These are phyloP conservation scores for Nannochloris sp. DNA, from an alignment of 139 green algal genomes.

Conservation along the genomic window DNA sequence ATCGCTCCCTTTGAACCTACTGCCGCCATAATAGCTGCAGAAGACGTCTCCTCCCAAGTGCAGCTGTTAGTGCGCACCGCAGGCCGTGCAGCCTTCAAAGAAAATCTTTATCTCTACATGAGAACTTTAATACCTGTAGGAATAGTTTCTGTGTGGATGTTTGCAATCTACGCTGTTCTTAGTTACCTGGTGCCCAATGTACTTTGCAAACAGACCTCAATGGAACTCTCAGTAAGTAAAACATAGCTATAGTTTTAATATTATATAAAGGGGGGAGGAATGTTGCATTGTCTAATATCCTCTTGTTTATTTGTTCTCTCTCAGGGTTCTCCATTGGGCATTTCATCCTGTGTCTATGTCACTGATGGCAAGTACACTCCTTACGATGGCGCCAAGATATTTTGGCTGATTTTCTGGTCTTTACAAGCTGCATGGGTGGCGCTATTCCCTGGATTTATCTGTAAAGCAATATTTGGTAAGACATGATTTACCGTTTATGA, in stretches of 20 bases:
- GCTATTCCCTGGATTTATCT: neutral
- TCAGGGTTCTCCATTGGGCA: constrained; percentile 4
- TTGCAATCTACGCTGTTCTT: neutral
- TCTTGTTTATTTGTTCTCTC: neutral
- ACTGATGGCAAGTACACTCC: neutral
- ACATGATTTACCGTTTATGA: neutral
- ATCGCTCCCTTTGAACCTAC: no score
- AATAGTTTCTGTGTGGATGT: constrained; percentile 3
- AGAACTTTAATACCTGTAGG: neutral
- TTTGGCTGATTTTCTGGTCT: constrained; percentile 15
- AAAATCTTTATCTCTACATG: neutral
- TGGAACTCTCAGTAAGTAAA: neutral
- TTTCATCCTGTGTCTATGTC: constrained; percentile 1
- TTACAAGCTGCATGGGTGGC: constrained; percentile 8
- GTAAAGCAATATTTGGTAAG: constrained; percentile 11
- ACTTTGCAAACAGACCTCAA: neutral
- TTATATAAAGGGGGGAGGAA: neutral
- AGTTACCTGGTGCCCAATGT: neutral
- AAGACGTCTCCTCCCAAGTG: no score
- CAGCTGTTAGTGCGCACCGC: neutral
- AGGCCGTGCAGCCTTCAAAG: neutral
- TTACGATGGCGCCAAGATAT: neutral
- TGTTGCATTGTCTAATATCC: neutral
- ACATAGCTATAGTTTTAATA: neutral
- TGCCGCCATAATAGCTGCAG: no score